phyloP scores from a whole-genome alignment of 306 rosid genomes.

The Medicago lupulina region DNA sequence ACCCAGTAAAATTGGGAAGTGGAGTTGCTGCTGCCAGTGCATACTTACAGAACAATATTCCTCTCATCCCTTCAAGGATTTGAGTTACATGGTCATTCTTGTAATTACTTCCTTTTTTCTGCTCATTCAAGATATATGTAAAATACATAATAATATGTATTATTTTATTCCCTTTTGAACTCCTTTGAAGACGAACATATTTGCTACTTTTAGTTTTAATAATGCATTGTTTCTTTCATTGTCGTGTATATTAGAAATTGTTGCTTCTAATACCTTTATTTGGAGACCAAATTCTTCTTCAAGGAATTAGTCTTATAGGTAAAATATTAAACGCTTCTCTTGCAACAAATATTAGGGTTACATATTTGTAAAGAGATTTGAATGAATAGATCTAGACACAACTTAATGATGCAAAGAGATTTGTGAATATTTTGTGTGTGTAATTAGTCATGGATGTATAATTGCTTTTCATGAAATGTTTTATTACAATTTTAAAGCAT shows the following conservation, averaged over 20 bases:
- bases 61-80: slow-evolving; percentile 90
- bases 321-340: background rate
- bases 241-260: slow-evolving; percentile 7
- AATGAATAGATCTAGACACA: background rate
- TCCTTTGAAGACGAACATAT: slow-evolving; percentile 49
- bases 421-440: background rate
- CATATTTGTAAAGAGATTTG: background rate
- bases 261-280: slow-evolving; percentile 8
- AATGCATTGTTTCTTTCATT: slow-evolving; percentile 44
- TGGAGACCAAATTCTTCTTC: background rate
- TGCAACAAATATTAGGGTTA: background rate
- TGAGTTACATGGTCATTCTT: slow-evolving; percentile 51
- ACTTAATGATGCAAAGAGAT: background rate
- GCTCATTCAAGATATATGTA: slow-evolving; percentile 57
- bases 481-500: background rate
- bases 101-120: slow-evolving; percentile 48
- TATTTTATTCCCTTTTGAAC: slow-evolving; percentile 42
- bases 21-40: slow-evolving; percentile 97
- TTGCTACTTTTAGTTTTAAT: slow-evolving; percentile 38
- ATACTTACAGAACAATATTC: slow-evolving; percentile 77
- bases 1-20: slow-evolving; percentile 93
- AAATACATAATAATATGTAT: slow-evolving; percentile 44
- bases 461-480: background rate
- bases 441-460: background rate
- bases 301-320: background rate